Conservation (phyloP, 768 basidiomycete species). For the Sporobolomyces phaffii region DNA sequence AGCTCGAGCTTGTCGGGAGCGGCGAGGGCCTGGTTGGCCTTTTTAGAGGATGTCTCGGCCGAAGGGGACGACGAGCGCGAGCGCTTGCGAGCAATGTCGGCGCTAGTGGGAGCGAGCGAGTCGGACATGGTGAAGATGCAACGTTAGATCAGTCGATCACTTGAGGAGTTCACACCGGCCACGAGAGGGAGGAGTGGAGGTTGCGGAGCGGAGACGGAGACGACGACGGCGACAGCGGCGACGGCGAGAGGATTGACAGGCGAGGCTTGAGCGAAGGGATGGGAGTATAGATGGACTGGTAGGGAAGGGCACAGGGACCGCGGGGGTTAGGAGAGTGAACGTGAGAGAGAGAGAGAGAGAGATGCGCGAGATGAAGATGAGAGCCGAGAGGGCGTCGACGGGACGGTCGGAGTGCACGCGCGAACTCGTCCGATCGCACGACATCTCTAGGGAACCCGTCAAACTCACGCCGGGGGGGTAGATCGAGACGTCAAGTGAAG, state of each 20-base stretch:
- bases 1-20: slow-evolving; percentile 27
- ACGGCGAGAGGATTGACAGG: background rate
- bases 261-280: background rate
- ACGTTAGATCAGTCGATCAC: slow-evolving; percentile 3
- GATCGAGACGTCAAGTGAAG: too few relatives aligned
- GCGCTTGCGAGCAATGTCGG: slow-evolving; percentile 38
- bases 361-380: background rate
- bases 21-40: slow-evolving; percentile 27
- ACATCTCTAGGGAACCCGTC: too few relatives aligned
- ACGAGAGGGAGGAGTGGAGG: background rate
- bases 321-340: background rate
- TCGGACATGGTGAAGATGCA: slow-evolving; percentile 18
- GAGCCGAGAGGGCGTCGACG: slow-evolving; percentile 10
- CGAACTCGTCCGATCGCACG: background rate
- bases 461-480: background rate
- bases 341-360: background rate
- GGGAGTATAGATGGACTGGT: background rate
- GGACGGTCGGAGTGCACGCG: too few relatives aligned
- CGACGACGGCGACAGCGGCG: background rate
- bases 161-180: background rate
- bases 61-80: slow-evolving; percentile 39
- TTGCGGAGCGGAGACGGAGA: background rate
- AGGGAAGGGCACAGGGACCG: background rate
- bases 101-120: slow-evolving; percentile 23
- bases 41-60: slow-evolving; percentile 31